Percentiles rank a stretch among this genome's conserved stretches.
Evolutionary conservation across 1,284 basidiomycete genomes (phyloP).

Genomic region (Coniophora puteana): DNA sequence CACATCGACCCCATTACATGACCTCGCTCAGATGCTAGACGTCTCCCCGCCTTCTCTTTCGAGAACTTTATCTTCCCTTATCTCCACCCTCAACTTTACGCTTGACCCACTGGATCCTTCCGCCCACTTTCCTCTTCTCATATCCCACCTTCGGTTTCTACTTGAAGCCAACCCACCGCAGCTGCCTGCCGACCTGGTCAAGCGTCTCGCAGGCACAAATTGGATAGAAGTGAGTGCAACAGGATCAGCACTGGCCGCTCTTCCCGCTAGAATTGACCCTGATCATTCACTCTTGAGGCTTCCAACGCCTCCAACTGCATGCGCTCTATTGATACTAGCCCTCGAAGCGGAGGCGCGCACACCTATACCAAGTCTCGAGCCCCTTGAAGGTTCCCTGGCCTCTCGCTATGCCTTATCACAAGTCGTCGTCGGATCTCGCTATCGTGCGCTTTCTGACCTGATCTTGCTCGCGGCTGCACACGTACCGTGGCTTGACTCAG

Average conservation of each 20-base stretch:
- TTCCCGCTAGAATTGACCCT: conserved; percentile 42
- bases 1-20: conserved; percentile 59
- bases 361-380: conserved; percentile 49
- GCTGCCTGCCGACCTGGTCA: conserved; percentile 35
- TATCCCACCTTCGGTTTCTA: conserved; percentile 40
- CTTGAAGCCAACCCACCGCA: conserved; percentile 23
- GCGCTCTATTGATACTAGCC: conserved; percentile 66
- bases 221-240: conserved; percentile 47
- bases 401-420: conserved; percentile 44
- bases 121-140: conserved; percentile 40
- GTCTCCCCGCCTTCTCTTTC: conserved; percentile 49
- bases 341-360: conserved; percentile 61
- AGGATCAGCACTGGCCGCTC: conserved; percentile 50
- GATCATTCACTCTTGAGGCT: conserved; percentile 32
- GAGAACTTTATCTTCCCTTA: conserved; percentile 50
- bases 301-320: conserved; percentile 52
- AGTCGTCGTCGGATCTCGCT: conserved; percentile 59
- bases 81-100: conserved; percentile 36
- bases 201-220: conserved; percentile 38
- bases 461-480: conserved; percentile 57
- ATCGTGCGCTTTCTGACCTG: conserved; percentile 58
- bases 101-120: conserved; percentile 31
- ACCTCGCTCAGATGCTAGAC: conserved; percentile 63
- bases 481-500: conserved; percentile 69
- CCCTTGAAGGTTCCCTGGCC: conserved; percentile 54